A percentile compares a stretch with the other conserved stretches of the same genome.
Evolutionary conservation across 2,329 filamentous ascomycete genomes (phyloP).

Genomic region (Septoria linicola): DNA sequence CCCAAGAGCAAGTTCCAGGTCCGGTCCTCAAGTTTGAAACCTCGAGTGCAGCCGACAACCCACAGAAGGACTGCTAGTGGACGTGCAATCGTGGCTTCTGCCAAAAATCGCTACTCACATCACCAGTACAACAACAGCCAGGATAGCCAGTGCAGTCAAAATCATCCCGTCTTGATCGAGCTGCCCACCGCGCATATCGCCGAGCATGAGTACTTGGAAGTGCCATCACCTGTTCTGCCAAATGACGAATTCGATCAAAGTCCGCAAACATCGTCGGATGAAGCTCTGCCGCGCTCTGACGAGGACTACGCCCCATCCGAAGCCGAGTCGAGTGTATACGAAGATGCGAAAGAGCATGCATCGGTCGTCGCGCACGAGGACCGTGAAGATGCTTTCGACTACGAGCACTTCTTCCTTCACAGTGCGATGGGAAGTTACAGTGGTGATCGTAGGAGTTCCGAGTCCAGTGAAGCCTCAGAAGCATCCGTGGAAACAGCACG

Average conservation of each 20-base stretch:
- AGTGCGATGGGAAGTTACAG: constrained; percentile 81
- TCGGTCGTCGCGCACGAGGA: constrained; percentile 70
- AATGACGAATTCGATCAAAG: constrained; percentile 25
- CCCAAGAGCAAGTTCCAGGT: constrained; percentile 21
- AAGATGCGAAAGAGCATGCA: constrained; percentile 41
- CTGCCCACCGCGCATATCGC: constrained; percentile 6
- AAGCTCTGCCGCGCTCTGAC: constrained; percentile 10
- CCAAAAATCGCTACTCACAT: constrained; percentile 31
- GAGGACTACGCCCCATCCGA: constrained; percentile 20
- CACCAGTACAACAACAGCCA: constrained; percentile 25
- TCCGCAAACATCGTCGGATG: constrained; percentile 22
- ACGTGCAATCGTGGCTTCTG: constrained; percentile 28
- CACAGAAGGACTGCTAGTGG: constrained; percentile 33
- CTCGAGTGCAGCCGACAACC: constrained; percentile 5
- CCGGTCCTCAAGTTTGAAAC: background rate
- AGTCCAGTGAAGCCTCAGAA: constrained; percentile 38
- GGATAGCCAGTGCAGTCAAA: constrained; percentile 14
- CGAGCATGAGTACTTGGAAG: constrained; percentile 25
- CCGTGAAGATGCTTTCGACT: constrained; percentile 91
- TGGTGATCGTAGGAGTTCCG: constrained; percentile 41
- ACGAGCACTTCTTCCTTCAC: constrained; percentile 92
- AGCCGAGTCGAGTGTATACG: constrained; percentile 42
- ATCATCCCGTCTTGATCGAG: constrained; percentile 7
- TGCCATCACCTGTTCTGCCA: constrained; percentile 17
- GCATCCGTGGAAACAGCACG: constrained; percentile 55